Evolutionary conservation across 768 basidiomycete species (phyloP), one percentile per base, ranked within the genome.

Genomic region (Collybiopsis luxurians): DNA sequence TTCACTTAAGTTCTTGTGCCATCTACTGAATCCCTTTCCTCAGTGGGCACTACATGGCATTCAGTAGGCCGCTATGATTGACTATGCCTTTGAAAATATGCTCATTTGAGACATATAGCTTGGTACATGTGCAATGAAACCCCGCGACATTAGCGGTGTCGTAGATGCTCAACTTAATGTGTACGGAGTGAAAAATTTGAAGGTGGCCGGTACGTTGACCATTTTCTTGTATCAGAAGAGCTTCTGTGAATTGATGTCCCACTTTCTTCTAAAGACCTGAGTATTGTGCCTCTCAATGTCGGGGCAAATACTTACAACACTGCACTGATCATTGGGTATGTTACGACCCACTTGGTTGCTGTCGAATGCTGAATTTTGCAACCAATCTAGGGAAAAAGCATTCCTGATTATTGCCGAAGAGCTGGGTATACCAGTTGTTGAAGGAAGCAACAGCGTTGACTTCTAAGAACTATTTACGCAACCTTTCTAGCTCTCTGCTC

Each of bases 111-210:
- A n/a, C n/a, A n/a, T 24, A 1, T 54, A 79, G 78, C 69, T 80
- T 9, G 81, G 79, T 10, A 80, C 79, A 0, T 79, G 77, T 55
- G 74, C 76, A 6, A 80, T 81, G 79, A 78, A 79, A 52, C 73
- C 78, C 3, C 71, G 72, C n/a, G 67, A 73, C 31, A 44, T 69
- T 30, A 71, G 68, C 12, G 79, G 79, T 9, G 80, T 81, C 15
- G 79, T 82, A n/a, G 77, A 82, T 53, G 21, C 69, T 44, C 60
- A 61, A 17, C 56, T 81, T 36, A 75, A 75, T 52, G 79, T 82
- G 4, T 79, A 82, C 47, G 78, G 77, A 1, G 68, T 75, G 2
- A 53, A 64, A 44, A 72, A 73, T 21, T 63, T 82, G 38, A 77
- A 82, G 55, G 72, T 82, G 19, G 78, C 63, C 59, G 75, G 78